Evolutionary conservation across 345 rosid genomes (phyloP), one percentile per base, ranked within the genome.

Genomic region (Mercurialis annua): DNA sequence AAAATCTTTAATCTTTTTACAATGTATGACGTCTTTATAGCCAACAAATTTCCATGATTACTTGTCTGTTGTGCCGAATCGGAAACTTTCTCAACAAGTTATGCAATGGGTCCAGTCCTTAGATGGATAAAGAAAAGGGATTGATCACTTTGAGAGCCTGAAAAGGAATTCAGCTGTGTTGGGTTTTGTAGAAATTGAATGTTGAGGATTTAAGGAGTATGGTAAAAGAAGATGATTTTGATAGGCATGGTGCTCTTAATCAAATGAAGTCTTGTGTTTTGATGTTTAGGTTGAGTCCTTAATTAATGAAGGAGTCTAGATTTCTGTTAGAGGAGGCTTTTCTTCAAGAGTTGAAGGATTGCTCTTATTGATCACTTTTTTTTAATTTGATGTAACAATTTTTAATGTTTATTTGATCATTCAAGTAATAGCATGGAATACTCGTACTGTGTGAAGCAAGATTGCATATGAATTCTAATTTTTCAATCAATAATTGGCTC

Each of bases 221-320:
- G 90, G 21, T 86, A 20, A 69, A 65, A 29, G 87, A 83, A 76
- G 90, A 84, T 11, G 87, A 86, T 48, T 48, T 80, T 6, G 81
- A 86, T 53, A 87, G 87, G 0, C 87, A 86, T 60, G 86, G 87
- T 0, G 81, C 78, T 14, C 8, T 83, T 65, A 72, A 70, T 51
- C 81, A 74, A 65, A 72, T 73, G 82, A 86, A 85, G 70, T 85
- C 83, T 47, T 85, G 87, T 43, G 74, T 80, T 24, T 64, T 85
- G 16, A 85, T 85, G 90, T 83, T 80, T 59, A 81, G 90, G 76
- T 54, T 86, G 50, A 83, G 87, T 36, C 90, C 90, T 62, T 83
- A 47, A 0, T 67, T 83, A 77, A 83, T 83, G 87, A n/a, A n/a
- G n/a, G n/a, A n/a, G n/a, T n/a, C n/a, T n/a, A n/a, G n/a, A n/a